Percentiles rank a stretch among this genome's conserved stretches.
phyloP scores from a whole-genome alignment of 306 rosid species.

The Pyrus bretschneideri region DNA sequence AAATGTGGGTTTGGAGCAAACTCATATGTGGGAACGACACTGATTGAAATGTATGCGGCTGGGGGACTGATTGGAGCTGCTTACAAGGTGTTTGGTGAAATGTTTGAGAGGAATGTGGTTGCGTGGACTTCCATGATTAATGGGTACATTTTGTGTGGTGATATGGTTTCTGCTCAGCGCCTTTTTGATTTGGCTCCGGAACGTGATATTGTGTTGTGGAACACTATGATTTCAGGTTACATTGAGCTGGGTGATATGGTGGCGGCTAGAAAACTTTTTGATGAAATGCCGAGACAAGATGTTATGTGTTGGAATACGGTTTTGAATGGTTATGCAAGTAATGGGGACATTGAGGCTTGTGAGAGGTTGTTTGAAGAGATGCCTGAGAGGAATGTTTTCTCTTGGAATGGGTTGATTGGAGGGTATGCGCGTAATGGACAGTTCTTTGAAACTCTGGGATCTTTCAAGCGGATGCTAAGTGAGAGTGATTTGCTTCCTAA shows the following conservation, averaged over 20 bases:
- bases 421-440: conserved; percentile 45
- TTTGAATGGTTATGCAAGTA: conserved; percentile 58
- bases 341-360: conserved; percentile 40
- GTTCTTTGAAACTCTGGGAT: conserved; percentile 36
- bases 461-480: conserved; percentile 55
- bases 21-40: conserved; percentile 40
- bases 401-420: conserved; percentile 74
- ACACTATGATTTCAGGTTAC: conserved; percentile 56
- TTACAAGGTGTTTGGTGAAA: conserved; percentile 55
- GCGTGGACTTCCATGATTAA: conserved; percentile 67
- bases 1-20: conserved; percentile 52
- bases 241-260: conserved; percentile 45
- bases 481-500: conserved; percentile 54
- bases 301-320: conserved; percentile 66
- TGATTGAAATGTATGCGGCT: conserved; percentile 55
- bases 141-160: conserved; percentile 40
- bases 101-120: conserved; percentile 57
- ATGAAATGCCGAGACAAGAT: conserved; percentile 54
- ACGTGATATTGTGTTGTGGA: conserved; percentile 70
- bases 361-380: conserved; percentile 57
- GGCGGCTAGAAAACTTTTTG: conserved; percentile 48
- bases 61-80: conserved; percentile 43
- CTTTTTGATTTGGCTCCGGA: conserved; percentile 59
- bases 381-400: conserved; percentile 61
- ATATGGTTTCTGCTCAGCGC: conserved; percentile 42